These are phyloP conservation scores for Coniferiporia sulphurascens DNA, from an alignment of 1,284 basidiomycete species.

Conservation along the genomic window DNA sequence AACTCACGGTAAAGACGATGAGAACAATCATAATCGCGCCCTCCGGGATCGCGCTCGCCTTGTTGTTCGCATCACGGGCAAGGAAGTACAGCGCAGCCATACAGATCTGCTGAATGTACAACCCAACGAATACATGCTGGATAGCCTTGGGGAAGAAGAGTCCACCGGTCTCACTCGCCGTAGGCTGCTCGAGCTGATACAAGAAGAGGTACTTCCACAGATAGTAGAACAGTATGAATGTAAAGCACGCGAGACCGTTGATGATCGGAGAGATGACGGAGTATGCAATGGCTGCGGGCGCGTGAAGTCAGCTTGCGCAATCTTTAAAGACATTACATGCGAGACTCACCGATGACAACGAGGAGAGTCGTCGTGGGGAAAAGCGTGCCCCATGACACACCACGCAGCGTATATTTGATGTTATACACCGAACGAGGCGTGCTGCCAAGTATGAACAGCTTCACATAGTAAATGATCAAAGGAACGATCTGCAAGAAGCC, in stretches of 20 bases:
- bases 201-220: conserved; percentile 89
- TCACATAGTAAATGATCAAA: conserved; percentile 81
- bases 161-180: conserved; percentile 82
- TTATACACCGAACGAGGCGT: conserved; percentile 84
- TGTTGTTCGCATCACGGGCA: conserved; percentile 45
- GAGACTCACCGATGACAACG: conserved; percentile 49
- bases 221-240: conserved; percentile 83
- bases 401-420: conserved; percentile 68
- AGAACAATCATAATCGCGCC: conserved; percentile 82
- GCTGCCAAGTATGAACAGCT: conserved; percentile 78
- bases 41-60: conserved; percentile 61
- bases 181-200: conserved; percentile 74
- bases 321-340: neutral
- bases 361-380: conserved; percentile 75
- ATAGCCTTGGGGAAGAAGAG: conserved; percentile 95
- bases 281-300: conserved; percentile 57
- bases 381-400: conserved; percentile 81
- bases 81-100: conserved; percentile 88
- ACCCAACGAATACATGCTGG: conserved; percentile 85
- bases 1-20: conserved; percentile 70
- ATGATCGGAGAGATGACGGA: conserved; percentile 92
- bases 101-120: conserved; percentile 84
- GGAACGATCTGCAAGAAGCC: conserved; percentile 79
- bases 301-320: neutral
- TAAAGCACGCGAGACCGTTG: conserved; percentile 81